phyloP scores from a whole-genome alignment of 2,329 filamentous ascomycete genomes.

The Gremmenia infestans region DNA sequence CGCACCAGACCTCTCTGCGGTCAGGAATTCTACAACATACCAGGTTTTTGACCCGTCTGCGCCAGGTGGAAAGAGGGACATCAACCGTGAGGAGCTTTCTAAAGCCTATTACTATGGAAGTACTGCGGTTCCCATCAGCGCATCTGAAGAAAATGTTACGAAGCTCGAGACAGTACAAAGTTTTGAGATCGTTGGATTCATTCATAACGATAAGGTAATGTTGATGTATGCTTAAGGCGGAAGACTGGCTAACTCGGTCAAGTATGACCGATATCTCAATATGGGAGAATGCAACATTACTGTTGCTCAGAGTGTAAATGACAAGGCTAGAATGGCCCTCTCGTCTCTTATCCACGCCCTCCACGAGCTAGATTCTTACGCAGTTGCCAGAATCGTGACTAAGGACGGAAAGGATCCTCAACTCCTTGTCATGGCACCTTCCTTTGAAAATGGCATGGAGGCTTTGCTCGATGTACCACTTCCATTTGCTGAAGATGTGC shows the following conservation, averaged over 20 bases:
- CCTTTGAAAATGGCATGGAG: constrained; percentile 73
- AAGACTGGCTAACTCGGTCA: constrained; percentile 8
- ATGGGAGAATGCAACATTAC: constrained; percentile 79
- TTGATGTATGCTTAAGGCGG: too few species aligned
- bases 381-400: constrained; percentile 75
- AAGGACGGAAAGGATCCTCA: constrained; percentile 79
- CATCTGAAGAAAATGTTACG: constrained; percentile 84
- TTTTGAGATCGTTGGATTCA: constrained; percentile 83
- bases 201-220: constrained; percentile 62
- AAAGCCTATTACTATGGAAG: constrained; percentile 92
- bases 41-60: constrained; percentile 70
- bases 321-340: constrained; percentile 77
- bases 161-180: constrained; percentile 71
- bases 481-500: constrained; percentile 88
- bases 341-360: constrained; percentile 88
- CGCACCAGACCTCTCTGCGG: constrained; percentile 51
- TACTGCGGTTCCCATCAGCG: constrained; percentile 83
- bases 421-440: constrained; percentile 73
- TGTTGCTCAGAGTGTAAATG: constrained; percentile 70
- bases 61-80: constrained; percentile 74
- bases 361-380: constrained; percentile 78
- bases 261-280: constrained; percentile 80
- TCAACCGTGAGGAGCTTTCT: constrained; percentile 78
- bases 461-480: constrained; percentile 85
- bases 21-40: constrained; percentile 77